These are phyloP conservation scores for Aspergillus tanneri DNA, from an alignment of 2,329 filamentous ascomycete genomes.

Conservation along the genomic window DNA sequence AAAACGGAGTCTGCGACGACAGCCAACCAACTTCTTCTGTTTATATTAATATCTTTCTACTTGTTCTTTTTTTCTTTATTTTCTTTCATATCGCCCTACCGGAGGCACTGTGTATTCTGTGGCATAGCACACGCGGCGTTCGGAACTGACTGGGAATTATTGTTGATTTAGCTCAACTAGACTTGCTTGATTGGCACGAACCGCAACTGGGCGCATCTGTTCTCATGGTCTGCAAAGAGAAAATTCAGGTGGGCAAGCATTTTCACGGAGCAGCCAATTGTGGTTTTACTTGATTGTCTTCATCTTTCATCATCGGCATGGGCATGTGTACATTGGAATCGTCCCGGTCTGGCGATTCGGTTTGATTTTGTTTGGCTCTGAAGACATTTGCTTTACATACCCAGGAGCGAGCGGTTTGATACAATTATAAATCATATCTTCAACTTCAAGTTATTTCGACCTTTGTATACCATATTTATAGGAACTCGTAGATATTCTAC, in stretches of 20 bases:
- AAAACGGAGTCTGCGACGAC: no score
- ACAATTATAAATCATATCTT: conserved; percentile 5
- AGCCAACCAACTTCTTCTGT: conserved; percentile 16
- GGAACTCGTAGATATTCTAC: no score
- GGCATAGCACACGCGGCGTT: conserved; percentile 42
- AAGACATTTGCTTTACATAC: conserved; percentile 29
- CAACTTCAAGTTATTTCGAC: not conserved
- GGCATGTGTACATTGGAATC: conserved; percentile 26
- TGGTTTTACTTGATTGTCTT: conserved; percentile 18
- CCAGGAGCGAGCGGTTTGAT: conserved; percentile 26
- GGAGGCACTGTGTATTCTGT: conserved; percentile 32
- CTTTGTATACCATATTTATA: no score
- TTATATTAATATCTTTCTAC: conserved; percentile 18
- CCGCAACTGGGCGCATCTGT: conserved; percentile 36
- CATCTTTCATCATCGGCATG: conserved; percentile 16
- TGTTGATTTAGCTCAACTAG: conserved; percentile 16
- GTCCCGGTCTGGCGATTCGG: conserved; percentile 25
- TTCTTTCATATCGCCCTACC: conserved; percentile 23
- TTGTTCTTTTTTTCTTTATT: conserved; percentile 22
- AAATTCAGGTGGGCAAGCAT: conserved; percentile 30
- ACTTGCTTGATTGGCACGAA: conserved; percentile 36
- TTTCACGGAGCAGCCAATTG: conserved; percentile 33
- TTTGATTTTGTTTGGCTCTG: conserved; percentile 24
- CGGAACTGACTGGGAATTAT: conserved; percentile 25
- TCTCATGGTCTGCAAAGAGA: conserved; percentile 33